These are phyloP conservation scores for Penicillium roqueforti DNA, from an alignment of 495 filamentous ascomycete genomes.

Conservation along the genomic window DNA sequence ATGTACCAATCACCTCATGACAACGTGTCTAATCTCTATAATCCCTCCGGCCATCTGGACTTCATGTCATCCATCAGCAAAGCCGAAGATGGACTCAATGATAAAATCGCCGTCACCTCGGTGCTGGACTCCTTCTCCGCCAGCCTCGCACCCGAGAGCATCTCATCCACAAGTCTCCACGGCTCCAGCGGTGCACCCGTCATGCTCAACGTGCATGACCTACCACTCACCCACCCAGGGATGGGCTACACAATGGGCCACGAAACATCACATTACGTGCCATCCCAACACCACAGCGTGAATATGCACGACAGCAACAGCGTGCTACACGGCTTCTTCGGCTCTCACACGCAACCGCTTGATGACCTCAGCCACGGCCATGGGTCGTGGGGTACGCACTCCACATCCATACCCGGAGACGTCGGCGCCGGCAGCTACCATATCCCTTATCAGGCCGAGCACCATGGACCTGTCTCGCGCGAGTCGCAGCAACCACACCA, in stretches of 20 bases:
- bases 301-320: slow-evolving; percentile 37
- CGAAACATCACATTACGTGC: slow-evolving; percentile 35
- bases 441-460: slow-evolving; percentile 35
- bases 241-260: slow-evolving; percentile 34
- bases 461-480: slow-evolving; percentile 32
- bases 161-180: slow-evolving; percentile 30
- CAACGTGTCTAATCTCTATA: slow-evolving; percentile 36
- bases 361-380: slow-evolving; percentile 38
- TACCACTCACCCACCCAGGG: slow-evolving; percentile 34
- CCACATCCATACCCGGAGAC: slow-evolving; percentile 32
- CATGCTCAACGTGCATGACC: slow-evolving; percentile 42
- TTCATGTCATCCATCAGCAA: slow-evolving; percentile 38
- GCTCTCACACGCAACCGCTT: slow-evolving; percentile 30
- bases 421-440: slow-evolving; percentile 32
- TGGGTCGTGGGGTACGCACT: slow-evolving; percentile 34
- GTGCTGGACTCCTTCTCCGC: slow-evolving; percentile 40
- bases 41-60: slow-evolving; percentile 32
- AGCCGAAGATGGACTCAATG: slow-evolving; percentile 34
- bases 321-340: slow-evolving; percentile 36
- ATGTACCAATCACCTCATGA: slow-evolving; percentile 38
- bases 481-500: slow-evolving; percentile 35
- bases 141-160: slow-evolving; percentile 32
- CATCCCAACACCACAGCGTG: slow-evolving; percentile 30
- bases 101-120: slow-evolving; percentile 40
- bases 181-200: slow-evolving; percentile 30